Evolutionary conservation across 306 rosid species (phyloP).

Genomic region (Vigna mungo): DNA sequence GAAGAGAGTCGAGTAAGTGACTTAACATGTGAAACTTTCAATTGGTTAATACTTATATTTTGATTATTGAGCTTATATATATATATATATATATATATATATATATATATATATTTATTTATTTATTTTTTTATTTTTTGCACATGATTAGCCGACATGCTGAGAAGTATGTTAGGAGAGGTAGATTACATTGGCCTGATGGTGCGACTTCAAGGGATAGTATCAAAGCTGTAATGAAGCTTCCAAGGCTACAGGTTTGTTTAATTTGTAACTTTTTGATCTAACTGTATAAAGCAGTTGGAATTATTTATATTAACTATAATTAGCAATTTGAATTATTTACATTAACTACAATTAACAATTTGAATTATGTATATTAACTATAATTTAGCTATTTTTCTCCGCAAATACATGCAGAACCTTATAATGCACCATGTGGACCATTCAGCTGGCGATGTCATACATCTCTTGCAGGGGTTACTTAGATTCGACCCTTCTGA

Average conservation of each 20-base stretch:
- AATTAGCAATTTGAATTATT: background rate
- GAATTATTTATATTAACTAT: background rate
- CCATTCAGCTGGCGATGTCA: slow-evolving; percentile 93
- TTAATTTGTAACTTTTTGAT: background rate
- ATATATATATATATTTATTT: too few species aligned
- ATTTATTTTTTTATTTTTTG: background rate
- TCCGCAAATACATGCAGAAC: slow-evolving; percentile 57
- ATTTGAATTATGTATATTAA: too few species aligned
- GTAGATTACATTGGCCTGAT: slow-evolving; percentile 92
- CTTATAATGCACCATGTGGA: slow-evolving; percentile 93
- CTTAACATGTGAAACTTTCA: background rate
- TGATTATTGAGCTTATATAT: background rate
- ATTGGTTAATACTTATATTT: background rate
- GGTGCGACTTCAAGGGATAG: slow-evolving; percentile 88
- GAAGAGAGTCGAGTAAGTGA: slow-evolving; percentile 79
- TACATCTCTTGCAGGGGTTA: slow-evolving; percentile 87
- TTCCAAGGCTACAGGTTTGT: slow-evolving; percentile 83
- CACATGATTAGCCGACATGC: slow-evolving; percentile 76
- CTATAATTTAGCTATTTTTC: background rate
- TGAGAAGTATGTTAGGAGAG: slow-evolving; percentile 85
- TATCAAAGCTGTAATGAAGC: slow-evolving; percentile 83
- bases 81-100: too few species aligned
- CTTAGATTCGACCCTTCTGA: slow-evolving; percentile 78
- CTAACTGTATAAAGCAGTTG: background rate
- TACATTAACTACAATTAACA: too few species aligned